Conservation (phyloP, 2,329 filamentous ascomycete species). For the Fusarium sarcochroum region DNA sequence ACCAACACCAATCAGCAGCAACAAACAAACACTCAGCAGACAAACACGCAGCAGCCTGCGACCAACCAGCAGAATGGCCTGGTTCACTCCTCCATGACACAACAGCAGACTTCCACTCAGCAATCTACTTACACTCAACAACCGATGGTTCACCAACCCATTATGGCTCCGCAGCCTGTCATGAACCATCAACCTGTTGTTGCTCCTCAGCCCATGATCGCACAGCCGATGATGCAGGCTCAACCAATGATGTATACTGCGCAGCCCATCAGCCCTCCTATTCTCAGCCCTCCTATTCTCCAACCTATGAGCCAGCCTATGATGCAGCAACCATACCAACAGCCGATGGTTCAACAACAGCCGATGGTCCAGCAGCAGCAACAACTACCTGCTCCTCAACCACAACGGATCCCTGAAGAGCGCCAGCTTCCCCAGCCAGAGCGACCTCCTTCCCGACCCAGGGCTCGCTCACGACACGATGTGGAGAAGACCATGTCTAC, state of each 20-base stretch:
- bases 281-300: constrained; percentile 18
- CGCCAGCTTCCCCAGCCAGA: constrained; percentile 33
- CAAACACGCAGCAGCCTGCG: constrained; percentile 5
- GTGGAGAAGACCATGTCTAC: constrained; percentile 37
- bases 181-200: constrained; percentile 34
- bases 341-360: constrained; percentile 31
- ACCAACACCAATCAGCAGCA: constrained; percentile 26
- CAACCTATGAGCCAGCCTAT: constrained; percentile 18
- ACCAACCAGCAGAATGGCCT: constrained; percentile 19
- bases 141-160: constrained; percentile 34
- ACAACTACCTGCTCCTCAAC: constrained; percentile 21
- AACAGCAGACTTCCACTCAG: constrained; percentile 17
- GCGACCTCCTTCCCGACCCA: constrained; percentile 30
- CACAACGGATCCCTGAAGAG: constrained; percentile 32
- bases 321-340: constrained; percentile 34
- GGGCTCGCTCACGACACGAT: constrained; percentile 43
- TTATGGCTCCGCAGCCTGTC: constrained; percentile 27
- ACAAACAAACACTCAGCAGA: constrained; percentile 17
- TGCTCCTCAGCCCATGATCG: constrained; percentile 37
- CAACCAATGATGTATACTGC: constrained; percentile 32
- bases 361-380: constrained; percentile 20
- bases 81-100: constrained; percentile 31
- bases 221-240: constrained; percentile 29
- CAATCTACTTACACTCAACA: constrained; percentile 32
- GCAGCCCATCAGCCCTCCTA: constrained; percentile 32